Evolutionary conservation across 2,329 filamentous ascomycete species (phyloP), one percentile per base, ranked within the genome.

Genomic region (Calonectria honghensis): DNA sequence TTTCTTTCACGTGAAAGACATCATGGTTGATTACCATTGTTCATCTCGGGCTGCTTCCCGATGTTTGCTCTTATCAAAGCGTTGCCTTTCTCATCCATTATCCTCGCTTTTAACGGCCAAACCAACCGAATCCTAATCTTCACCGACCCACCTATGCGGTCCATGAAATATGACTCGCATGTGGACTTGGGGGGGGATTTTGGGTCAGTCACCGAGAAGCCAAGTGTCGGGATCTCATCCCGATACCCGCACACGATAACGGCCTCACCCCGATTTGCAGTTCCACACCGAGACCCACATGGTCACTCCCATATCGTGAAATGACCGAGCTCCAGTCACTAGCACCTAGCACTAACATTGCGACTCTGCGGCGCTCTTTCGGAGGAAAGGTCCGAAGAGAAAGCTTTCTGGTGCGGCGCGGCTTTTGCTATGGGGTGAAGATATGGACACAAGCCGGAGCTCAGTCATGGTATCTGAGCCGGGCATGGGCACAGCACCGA

Each of bases 241-340:
- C 57, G 57, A 63, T 24, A 10, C 35, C 27, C 13, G 20, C n/a
- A 41, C 14, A 41, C 41, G 57, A 63, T 63, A 63, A 39, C 57
- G 57, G 57, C 35, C 57, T 39, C 14, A 13, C n/a, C 35, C 57
- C 57, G 57, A 63, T 63, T 63, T 39, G 57, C 35, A 27, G 57
- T 31, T 29, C 57, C 39, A 63, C 57, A 41, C 57, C 57, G 35
- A 63, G 57, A 9, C 35, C 57, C 57, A 63, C 57, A 41, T 63
- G 39, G 13, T 27, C n/a, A 7, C 16, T 18, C 24, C 13, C 35
- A 9, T 41, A 29, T 41, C 24, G 16, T 20, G 16, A 31, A 16
- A 29, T 41, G 57, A 13, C 37, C 39, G 35, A 63, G 57, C 16
- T 63, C 14, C 27, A 16, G 57, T 7, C 24, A n/a, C 29, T 4